A percentile compares a stretch with the other conserved stretches of the same genome.
Evolutionary conservation across 2,329 filamentous ascomycete species (phyloP).

Genomic region (Mycosphaerella arachidis): DNA sequence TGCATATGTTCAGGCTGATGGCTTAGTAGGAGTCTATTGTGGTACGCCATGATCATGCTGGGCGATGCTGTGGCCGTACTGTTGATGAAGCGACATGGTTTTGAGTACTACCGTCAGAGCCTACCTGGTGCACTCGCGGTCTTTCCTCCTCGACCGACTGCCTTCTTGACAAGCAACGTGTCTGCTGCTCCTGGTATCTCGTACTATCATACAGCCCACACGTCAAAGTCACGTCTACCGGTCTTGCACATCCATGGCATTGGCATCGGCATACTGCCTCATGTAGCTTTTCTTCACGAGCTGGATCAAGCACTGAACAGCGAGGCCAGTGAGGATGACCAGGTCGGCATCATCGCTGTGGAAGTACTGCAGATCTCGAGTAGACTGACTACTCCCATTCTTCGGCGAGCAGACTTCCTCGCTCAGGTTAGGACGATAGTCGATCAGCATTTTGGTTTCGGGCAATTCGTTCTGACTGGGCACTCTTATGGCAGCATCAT

Average conservation of each 20-base stretch:
- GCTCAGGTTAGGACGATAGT: constrained; percentile 55
- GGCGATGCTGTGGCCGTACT: constrained; percentile 43
- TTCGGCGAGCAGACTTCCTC: constrained; percentile 51
- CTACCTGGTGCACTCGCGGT: constrained; percentile 41
- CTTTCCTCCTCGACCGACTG: constrained; percentile 57
- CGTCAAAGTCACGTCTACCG: constrained; percentile 53
- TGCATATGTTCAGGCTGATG: not conserved
- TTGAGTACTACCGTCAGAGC: constrained; percentile 22
- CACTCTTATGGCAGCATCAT: constrained; percentile 62
- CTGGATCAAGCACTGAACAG: constrained; percentile 39
- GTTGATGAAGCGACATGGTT: constrained; percentile 23
- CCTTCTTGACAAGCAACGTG: constrained; percentile 41
- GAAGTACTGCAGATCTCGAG: constrained; percentile 64
- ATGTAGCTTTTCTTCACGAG: constrained; percentile 53
- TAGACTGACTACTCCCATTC: constrained; percentile 54
- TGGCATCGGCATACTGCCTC: constrained; percentile 60
- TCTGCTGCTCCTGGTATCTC: constrained; percentile 51
- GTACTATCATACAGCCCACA: constrained; percentile 66
- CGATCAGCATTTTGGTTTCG: constrained; percentile 54
- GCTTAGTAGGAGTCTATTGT: constrained; percentile 51
- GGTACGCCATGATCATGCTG: constrained; percentile 54
- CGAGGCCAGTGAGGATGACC: constrained; percentile 33
- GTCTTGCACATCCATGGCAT: constrained; percentile 69
- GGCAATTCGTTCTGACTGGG: constrained; percentile 56
- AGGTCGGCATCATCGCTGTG: constrained; percentile 60